These are phyloP conservation scores for Coniochaeta sp. DNA, from an alignment of 2,329 filamentous ascomycete genomes.

Conservation along the genomic window DNA sequence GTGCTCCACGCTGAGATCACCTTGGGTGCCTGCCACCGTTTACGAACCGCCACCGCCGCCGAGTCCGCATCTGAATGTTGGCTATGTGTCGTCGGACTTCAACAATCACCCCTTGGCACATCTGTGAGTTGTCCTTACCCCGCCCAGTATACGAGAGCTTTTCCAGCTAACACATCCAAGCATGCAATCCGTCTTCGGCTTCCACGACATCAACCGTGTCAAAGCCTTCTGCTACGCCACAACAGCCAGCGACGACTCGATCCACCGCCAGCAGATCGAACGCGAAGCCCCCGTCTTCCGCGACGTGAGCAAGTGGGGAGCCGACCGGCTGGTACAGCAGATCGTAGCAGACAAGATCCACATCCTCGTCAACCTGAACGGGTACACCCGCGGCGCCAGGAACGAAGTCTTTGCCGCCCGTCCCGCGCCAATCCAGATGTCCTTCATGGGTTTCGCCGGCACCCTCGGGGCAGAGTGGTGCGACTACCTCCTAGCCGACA, in stretches of 20 bases:
- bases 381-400: constrained; percentile 91
- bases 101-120: constrained; percentile 97
- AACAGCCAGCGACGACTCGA: constrained; percentile 79
- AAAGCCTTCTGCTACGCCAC: constrained; percentile 95
- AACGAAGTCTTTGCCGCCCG: constrained; percentile 97
- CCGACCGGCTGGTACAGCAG: constrained; percentile 77
- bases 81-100: constrained; percentile 96
- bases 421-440: constrained; percentile 95
- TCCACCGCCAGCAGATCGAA: constrained; percentile 89
- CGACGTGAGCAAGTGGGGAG: constrained; percentile 80
- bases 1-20: constrained; percentile 74
- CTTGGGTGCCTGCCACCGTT: constrained; percentile 77
- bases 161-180: constrained; percentile 23
- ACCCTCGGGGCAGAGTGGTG: constrained; percentile 97
- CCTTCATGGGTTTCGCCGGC: constrained; percentile 98
- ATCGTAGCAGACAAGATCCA: constrained; percentile 86
- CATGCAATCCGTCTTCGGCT: constrained; percentile 97
- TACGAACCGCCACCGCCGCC: constrained; percentile 83
- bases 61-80: constrained; percentile 76
- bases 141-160: constrained; percentile 1
- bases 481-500: constrained; percentile 89
- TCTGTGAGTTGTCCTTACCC: constrained; percentile 45
- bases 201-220: constrained; percentile 68
- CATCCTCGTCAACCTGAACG: constrained; percentile 95
- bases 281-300: constrained; percentile 84